phyloP scores from a whole-genome alignment of 2,329 filamentous ascomycete genomes.

The Colletotrichum sp. region DNA sequence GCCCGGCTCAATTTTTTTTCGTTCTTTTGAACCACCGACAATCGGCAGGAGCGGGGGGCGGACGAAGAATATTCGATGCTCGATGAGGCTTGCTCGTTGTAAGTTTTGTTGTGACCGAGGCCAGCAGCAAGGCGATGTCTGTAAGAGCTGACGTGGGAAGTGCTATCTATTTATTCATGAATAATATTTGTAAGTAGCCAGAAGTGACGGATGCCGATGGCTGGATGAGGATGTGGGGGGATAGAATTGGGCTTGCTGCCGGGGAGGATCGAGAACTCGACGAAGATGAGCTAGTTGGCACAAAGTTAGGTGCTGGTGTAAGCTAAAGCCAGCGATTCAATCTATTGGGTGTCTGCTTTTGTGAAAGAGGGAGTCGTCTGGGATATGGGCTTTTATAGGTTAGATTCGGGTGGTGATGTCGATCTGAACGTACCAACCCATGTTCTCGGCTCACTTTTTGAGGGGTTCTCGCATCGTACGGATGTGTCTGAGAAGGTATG shows the following conservation, averaged over 20 bases:
- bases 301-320: not conserved
- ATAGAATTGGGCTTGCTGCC: not conserved
- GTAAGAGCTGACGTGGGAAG: rapidly evolving
- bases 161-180: not conserved
- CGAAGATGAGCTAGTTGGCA: not conserved
- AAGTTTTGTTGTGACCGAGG: rapidly evolving
- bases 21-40: not conserved
- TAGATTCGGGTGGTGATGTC: rapidly evolving
- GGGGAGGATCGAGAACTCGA: not conserved
- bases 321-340: no score
- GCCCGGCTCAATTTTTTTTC: not conserved
- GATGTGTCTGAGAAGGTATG: not conserved
- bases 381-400: not conserved
- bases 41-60: not conserved
- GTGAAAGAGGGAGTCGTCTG: not conserved
- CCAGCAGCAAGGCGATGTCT: not conserved
- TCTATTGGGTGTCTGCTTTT: not conserved
- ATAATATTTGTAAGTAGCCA: not conserved
- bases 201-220: not conserved
- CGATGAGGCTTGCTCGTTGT: not conserved
- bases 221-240: not conserved
- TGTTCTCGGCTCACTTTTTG: rapidly evolving
- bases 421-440: not conserved
- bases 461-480: not conserved
- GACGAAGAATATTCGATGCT: not conserved